These are phyloP conservation scores for Euphorbia peplus DNA, from an alignment of 345 rosid genomes.

Conservation along the genomic window DNA sequence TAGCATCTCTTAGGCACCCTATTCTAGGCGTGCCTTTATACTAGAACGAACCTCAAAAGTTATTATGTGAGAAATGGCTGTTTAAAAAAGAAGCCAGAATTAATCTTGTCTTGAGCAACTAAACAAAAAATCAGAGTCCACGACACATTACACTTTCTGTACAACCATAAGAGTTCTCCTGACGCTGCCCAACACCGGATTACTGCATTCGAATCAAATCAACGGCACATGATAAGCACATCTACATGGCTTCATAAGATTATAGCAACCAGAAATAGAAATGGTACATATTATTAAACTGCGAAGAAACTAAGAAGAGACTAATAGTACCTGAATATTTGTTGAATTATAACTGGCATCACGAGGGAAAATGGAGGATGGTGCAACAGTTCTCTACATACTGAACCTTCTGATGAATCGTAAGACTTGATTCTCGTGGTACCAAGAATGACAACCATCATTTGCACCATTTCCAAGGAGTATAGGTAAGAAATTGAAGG, in stretches of 20 bases:
- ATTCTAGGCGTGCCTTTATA: background rate
- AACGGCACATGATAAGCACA: background rate
- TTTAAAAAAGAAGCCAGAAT: conserved; percentile 20
- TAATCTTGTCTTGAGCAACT: conserved; percentile 1
- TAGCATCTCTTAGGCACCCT: background rate
- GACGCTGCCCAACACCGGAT: background rate
- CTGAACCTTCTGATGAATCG: conserved; percentile 1
- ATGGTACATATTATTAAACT: too few species aligned
- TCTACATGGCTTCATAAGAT: background rate
- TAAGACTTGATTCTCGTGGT: background rate
- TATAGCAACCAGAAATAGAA: too few species aligned
- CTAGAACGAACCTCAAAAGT: background rate
- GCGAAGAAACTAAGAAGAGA: background rate
- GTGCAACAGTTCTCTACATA: background rate
- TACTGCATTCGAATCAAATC: conserved; percentile 16
- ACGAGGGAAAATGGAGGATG: conserved; percentile 7
- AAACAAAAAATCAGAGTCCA: background rate
- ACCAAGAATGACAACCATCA: background rate
- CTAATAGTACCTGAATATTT: conserved; percentile 11
- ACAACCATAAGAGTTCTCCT: background rate
- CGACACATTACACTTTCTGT: conserved; percentile 6
- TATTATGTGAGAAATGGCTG: conserved; percentile 18
- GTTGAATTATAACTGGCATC: background rate
- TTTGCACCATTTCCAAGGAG: background rate
- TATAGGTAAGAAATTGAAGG: background rate